A percentile compares a stretch with the other conserved stretches of the same genome.
phyloP scores from a whole-genome alignment of 345 rosid genomes.

The Boechera divaricarpa region DNA sequence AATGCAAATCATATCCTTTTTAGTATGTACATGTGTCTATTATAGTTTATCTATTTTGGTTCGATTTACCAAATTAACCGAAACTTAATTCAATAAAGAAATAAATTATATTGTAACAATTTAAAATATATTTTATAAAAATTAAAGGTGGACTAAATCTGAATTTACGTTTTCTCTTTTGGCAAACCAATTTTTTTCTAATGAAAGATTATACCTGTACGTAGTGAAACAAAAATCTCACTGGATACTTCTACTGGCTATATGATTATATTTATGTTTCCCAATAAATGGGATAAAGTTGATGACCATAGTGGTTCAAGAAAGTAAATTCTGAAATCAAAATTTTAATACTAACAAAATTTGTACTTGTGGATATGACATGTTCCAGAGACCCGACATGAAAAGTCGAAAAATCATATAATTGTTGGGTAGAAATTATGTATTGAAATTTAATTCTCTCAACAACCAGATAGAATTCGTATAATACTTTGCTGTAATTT shows the following conservation, averaged over 20 bases:
- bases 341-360: conserved; percentile 4
- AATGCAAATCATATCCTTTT: neutral
- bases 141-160: neutral
- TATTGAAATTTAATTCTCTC: conserved; percentile 28
- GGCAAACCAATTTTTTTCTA: neutral
- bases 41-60: conserved; percentile 1
- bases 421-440: neutral
- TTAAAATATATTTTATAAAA: neutral
- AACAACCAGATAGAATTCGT: conserved; percentile 38
- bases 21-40: neutral
- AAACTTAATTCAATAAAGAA: neutral
- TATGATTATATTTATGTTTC: neutral
- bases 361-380: conserved; percentile 19
- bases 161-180: neutral
- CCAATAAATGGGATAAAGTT: conserved; percentile 16
- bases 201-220: neutral
- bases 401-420: neutral
- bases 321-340: conserved; percentile 19
- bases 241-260: conserved; percentile 1
- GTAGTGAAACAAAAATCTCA: neutral
- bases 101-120: neutral
- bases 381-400: conserved; percentile 1
- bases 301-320: conserved; percentile 20
- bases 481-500: conserved; percentile 9
- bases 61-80: neutral